phyloP scores from a whole-genome alignment of 345 rosid genomes.

The Eucalyptus polybractea region DNA sequence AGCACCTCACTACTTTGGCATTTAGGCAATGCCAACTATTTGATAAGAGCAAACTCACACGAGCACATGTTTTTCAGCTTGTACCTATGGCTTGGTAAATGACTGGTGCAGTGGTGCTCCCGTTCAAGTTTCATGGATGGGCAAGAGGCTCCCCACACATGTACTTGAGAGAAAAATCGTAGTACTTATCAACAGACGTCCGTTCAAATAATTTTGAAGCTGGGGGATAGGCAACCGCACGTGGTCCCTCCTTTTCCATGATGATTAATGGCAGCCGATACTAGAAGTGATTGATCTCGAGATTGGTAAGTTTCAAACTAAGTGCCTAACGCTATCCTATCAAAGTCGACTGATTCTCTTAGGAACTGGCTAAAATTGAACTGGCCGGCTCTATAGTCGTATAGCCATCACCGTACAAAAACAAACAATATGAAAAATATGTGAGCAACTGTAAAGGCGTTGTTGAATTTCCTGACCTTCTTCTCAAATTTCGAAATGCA shows the following conservation, averaged over 20 bases:
- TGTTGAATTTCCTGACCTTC: background rate
- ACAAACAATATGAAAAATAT: background rate
- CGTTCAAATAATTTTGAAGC: background rate
- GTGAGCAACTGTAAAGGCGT: background rate
- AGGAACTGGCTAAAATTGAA: background rate
- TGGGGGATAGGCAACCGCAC: background rate
- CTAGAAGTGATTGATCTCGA: rapidly evolving
- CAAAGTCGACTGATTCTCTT: background rate
- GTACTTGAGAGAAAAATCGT: background rate
- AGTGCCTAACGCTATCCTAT: background rate
- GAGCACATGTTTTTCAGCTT: background rate
- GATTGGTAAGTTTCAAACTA: background rate
- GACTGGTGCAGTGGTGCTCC: background rate
- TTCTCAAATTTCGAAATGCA: background rate
- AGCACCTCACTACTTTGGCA: background rate
- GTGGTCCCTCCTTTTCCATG: background rate
- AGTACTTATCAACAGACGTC: background rate
- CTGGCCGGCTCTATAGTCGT: background rate
- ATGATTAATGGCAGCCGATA: background rate
- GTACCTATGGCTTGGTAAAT: background rate
- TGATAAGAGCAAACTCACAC: background rate
- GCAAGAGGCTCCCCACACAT: background rate
- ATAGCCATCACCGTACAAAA: no score
- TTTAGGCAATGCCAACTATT: background rate
- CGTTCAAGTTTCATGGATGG: background rate